Percentiles rank a stretch among this genome's conserved stretches.
Conservation (phyloP, 108 stramenopile species). For the Fragilaria radians region DNA sequence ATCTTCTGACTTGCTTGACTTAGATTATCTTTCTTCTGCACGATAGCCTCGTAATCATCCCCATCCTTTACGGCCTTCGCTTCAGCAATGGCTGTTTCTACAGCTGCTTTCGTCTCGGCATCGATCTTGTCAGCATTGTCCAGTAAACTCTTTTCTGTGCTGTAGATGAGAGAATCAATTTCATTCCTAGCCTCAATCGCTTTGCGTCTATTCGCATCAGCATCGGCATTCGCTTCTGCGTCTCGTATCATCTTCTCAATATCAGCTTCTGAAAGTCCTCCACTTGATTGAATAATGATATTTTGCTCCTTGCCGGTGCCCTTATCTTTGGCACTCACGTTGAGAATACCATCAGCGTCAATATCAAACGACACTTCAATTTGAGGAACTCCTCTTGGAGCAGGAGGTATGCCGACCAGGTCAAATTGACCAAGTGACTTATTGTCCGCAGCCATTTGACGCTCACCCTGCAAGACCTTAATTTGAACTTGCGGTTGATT, state of each 20-base stretch:
- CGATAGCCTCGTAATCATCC: constrained; percentile 85
- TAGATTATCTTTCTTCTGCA: constrained; percentile 88
- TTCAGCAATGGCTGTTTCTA: constrained; percentile 88
- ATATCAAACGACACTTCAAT: constrained; percentile 99
- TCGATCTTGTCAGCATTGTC: constrained; percentile 93
- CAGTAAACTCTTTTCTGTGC: constrained; percentile 72
- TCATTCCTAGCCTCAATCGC: constrained; percentile 96
- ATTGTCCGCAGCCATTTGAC: constrained; percentile 99
- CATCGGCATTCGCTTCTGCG: constrained; percentile 95
- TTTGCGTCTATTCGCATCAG: constrained; percentile 89
- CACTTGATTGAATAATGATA: constrained; percentile 93
- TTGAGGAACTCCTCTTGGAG: constrained; percentile 98
- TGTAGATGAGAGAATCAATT: constrained; percentile 92
- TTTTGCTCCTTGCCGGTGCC: constrained; percentile 98
- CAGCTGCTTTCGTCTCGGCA: constrained; percentile 81
- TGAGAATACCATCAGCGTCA: constrained; percentile 99
- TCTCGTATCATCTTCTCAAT: constrained; percentile 99
- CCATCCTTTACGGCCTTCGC: constrained; percentile 85
- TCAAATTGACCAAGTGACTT: constrained; percentile 98
- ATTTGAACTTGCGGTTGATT: constrained; percentile 90
- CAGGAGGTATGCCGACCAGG: constrained; percentile 97
- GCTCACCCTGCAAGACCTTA: constrained; percentile 81
- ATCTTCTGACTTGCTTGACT: constrained; percentile 95
- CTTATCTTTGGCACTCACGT: constrained; percentile 98
- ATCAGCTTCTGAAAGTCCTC: constrained; percentile 96